phyloP scores from a whole-genome alignment of 208 protist genomes.

The Crithidia expoeki region DNA sequence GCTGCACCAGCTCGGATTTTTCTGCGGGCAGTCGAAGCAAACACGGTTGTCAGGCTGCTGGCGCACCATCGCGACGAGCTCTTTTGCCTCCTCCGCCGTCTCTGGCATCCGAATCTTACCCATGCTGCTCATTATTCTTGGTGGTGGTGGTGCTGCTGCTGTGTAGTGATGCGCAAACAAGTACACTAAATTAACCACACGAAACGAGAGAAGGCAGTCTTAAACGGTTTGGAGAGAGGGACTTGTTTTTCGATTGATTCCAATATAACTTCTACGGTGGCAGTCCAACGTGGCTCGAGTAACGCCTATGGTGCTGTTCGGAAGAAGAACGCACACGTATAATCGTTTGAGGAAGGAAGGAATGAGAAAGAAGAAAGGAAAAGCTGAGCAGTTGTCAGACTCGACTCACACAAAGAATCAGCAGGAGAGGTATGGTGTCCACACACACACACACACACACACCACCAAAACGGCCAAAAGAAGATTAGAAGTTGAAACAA shows the following conservation, averaged over 20 bases:
- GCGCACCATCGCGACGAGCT: slow-evolving; percentile 61
- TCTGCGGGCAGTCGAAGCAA: slow-evolving; percentile 97
- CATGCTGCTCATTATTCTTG: slow-evolving; percentile 14
- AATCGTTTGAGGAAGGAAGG: too few species aligned
- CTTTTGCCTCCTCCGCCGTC: slow-evolving; percentile 80
- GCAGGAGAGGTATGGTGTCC: too few species aligned
- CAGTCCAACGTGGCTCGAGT: too few species aligned
- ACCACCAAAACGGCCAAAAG: not conserved
- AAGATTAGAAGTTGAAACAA: not conserved
- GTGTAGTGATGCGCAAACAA: not conserved
- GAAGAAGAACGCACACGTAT: not conserved
- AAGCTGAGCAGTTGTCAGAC: not conserved
- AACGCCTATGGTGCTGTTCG: too few species aligned
- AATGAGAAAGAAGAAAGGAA: slow-evolving; percentile 4
- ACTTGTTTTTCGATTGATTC: too few species aligned
- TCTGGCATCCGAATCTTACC: slow-evolving; percentile 40
- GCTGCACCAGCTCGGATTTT: slow-evolving; percentile 96
- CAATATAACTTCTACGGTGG: too few species aligned
- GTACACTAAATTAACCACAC: not conserved
- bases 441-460: not conserved
- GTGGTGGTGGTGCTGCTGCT: not conserved
- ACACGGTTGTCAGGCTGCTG: slow-evolving; percentile 81
- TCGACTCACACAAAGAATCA: not conserved
- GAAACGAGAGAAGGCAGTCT: not conserved
- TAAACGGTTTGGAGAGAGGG: too few species aligned